These are phyloP conservation scores for Ploettnerulaceae sp. DNA, from an alignment of 2,329 filamentous ascomycete genomes.

Conservation along the genomic window DNA sequence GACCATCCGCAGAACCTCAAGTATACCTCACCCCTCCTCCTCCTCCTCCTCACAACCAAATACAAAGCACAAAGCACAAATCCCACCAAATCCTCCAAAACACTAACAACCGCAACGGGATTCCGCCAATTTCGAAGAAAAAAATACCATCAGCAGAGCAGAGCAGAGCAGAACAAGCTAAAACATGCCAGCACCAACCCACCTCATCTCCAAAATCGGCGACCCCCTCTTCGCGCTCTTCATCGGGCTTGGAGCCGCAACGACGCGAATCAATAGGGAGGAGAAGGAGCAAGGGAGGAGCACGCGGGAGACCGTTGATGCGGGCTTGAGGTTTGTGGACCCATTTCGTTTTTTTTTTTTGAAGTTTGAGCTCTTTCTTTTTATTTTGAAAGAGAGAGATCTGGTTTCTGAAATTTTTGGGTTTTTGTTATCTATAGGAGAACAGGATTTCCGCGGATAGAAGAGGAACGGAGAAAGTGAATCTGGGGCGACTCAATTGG, in stretches of 20 bases:
- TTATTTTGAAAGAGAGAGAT: neutral
- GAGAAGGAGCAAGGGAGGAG: constrained; percentile 39
- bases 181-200: constrained; percentile 22
- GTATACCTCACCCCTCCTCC: neutral
- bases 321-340: constrained; percentile 26
- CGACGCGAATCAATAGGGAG: constrained; percentile 49
- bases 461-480: neutral
- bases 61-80: neutral
- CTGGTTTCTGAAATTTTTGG: too few species aligned
- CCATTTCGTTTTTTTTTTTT: neutral
- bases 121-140: too few species aligned
- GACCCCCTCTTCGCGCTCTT: constrained; percentile 51
- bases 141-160: constrained; percentile 33
- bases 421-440: too few species aligned
- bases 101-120: neutral
- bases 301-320: constrained; percentile 31
- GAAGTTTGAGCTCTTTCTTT: neutral
- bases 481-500: too few species aligned
- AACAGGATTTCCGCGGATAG: neutral
- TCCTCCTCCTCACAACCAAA: neutral
- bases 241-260: constrained; percentile 48
- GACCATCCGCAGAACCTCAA: constrained; percentile 15
- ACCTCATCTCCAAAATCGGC: constrained; percentile 39
- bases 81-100: neutral
- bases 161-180: too few species aligned